Evolutionary conservation across 345 rosid species (phyloP).

Genomic region (Eucalyptus urophylla): DNA sequence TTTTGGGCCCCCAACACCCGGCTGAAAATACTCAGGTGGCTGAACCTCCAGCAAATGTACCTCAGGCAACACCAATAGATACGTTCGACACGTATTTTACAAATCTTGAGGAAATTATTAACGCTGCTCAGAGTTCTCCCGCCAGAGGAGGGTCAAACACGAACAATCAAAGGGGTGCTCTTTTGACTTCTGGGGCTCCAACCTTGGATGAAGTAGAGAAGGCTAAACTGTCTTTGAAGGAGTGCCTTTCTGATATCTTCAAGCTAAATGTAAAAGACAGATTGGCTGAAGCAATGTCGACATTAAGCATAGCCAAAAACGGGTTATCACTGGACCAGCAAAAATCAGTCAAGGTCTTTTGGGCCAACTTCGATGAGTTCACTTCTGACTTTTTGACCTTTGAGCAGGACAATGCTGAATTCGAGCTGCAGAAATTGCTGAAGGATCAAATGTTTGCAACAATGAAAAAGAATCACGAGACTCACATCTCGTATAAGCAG

Average conservation of each 20-base stretch:
- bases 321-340: background rate
- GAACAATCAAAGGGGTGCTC: background rate
- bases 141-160: background rate
- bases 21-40: background rate
- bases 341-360: background rate
- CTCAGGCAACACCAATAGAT: background rate
- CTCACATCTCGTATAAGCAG: background rate
- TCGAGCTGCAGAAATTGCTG: background rate
- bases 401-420: background rate
- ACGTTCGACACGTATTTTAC: background rate
- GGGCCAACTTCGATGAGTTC: background rate
- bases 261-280: slow-evolving; percentile 4
- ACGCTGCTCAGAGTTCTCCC: background rate
- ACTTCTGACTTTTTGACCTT: background rate
- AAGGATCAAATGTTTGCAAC: background rate
- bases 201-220: background rate
- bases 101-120: background rate
- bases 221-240: slow-evolving; percentile 1
- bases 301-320: background rate
- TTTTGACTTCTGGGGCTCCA: background rate
- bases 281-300: background rate
- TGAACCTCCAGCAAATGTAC: background rate
- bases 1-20: background rate
- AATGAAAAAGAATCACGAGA: background rate
- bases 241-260: slow-evolving; percentile 2